Percentiles rank a stretch among this genome's conserved stretches.
phyloP scores from a whole-genome alignment of 345 rosid genomes.

The Moricandia arvensis region DNA sequence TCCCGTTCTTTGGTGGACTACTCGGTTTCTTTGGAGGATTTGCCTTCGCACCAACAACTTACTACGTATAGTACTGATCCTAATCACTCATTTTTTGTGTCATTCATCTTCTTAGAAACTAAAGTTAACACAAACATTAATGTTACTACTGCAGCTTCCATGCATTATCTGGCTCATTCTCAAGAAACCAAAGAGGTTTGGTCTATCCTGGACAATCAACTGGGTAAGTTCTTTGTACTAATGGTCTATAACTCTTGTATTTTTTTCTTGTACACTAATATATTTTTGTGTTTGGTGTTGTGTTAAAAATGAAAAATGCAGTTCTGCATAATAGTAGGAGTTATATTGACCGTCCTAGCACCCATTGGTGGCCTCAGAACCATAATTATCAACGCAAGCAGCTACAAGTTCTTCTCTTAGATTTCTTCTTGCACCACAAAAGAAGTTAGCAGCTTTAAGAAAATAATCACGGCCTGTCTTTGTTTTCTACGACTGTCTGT shows the following conservation, averaged over 20 bases:
- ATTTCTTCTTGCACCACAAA: neutral
- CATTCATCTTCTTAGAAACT: neutral
- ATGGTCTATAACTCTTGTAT: neutral
- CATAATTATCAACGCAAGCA: conserved; percentile 52
- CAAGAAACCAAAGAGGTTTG: conserved; percentile 63
- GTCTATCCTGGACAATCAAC: conserved; percentile 60
- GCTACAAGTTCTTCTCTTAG: conserved; percentile 64
- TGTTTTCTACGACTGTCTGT: conserved; percentile 8
- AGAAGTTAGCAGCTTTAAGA: neutral
- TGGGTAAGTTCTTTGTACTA: conserved; percentile 48
- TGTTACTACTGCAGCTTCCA: conserved; percentile 55
- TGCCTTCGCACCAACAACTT: conserved; percentile 76
- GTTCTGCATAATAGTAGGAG: conserved; percentile 65
- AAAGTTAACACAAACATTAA: neutral
- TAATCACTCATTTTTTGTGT: neutral
- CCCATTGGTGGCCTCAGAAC: conserved; percentile 77
- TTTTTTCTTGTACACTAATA: neutral
- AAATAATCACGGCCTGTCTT: conserved; percentile 17
- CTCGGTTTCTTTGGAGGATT: conserved; percentile 81
- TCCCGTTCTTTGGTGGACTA: conserved; percentile 78
- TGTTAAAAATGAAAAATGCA: conserved; percentile 32
- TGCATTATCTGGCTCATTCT: conserved; percentile 72
- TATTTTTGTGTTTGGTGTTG: neutral
- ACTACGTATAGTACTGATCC: conserved; percentile 44
- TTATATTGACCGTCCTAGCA: conserved; percentile 54